Conservation (phyloP, 2,329 filamentous ascomycete species). For the Dryadomyces quercivorus region DNA sequence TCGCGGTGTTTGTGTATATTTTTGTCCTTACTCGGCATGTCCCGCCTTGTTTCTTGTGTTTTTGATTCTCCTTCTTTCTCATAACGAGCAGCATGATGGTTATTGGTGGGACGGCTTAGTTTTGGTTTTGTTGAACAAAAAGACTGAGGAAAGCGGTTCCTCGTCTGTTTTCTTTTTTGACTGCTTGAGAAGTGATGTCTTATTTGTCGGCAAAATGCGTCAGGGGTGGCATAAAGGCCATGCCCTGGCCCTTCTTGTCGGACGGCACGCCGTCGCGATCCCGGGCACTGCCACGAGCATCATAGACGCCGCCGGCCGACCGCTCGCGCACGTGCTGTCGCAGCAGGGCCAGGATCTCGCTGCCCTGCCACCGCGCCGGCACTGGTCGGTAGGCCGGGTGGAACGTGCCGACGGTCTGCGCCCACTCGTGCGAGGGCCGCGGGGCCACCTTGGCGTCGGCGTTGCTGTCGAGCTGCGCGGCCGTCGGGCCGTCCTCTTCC, state of each 20-base stretch:
- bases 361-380: slow-evolving; percentile 72
- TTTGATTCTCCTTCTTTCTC: slow-evolving; percentile 4
- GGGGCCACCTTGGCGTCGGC: slow-evolving; percentile 8
- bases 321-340: slow-evolving; percentile 66
- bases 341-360: slow-evolving; percentile 65
- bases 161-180: not conserved
- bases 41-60: not conserved
- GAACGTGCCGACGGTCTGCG: slow-evolving; percentile 89
- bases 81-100: slow-evolving; percentile 9
- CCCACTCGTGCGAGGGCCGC: slow-evolving; percentile 67
- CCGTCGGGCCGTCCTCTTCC: slow-evolving; percentile 28
- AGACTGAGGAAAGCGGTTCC: slow-evolving; percentile 5
- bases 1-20: not conserved
- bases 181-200: not conserved
- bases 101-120: not conserved
- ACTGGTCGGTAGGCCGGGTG: slow-evolving; percentile 89
- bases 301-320: slow-evolving; percentile 44
- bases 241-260: slow-evolving; percentile 31
- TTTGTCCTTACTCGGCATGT: not conserved
- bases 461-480: slow-evolving; percentile 18
- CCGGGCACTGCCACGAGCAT: slow-evolving; percentile 20
- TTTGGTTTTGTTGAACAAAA: not conserved
- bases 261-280: slow-evolving; percentile 42
- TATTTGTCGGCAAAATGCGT: slow-evolving; percentile 3
- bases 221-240: slow-evolving; percentile 46